Conservation (phyloP, 1,284 basidiomycete genomes). For the Leccinum pallidistipes region DNA sequence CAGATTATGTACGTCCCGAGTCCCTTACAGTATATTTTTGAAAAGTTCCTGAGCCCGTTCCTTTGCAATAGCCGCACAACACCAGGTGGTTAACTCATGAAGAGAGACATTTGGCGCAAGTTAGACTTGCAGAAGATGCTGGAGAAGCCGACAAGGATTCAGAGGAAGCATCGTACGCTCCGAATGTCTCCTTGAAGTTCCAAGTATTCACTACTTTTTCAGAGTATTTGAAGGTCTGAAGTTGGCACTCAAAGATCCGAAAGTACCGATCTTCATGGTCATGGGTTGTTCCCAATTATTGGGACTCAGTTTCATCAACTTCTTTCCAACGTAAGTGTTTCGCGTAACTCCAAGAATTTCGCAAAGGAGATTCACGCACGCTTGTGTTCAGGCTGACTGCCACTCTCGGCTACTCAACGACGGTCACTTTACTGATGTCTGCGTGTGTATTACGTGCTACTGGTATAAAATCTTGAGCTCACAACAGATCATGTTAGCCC, state of each 20-base stretch:
- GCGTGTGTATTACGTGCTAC: conserved; percentile 46
- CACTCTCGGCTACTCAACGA: conserved; percentile 65
- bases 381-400: conserved; percentile 48
- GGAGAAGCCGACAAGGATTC: conserved; percentile 68
- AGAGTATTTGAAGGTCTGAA: conserved; percentile 54
- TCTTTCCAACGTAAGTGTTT: conserved; percentile 62
- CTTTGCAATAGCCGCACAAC: conserved; percentile 51
- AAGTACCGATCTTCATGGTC: conserved; percentile 47
- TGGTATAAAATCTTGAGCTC: conserved; percentile 13
- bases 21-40: conserved; percentile 15
- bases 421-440: conserved; percentile 59
- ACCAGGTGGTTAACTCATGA: conserved; percentile 60
- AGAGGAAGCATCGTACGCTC: conserved; percentile 47
- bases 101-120: conserved; percentile 66
- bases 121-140: conserved; percentile 70
- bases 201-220: conserved; percentile 19
- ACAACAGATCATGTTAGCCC: conserved; percentile 40
- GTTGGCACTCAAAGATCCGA: conserved; percentile 43
- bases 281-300: conserved; percentile 54
- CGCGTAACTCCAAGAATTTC: conserved; percentile 42
- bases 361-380: conserved; percentile 41
- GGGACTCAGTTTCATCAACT: conserved; percentile 70
- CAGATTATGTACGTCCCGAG: conserved; percentile 32
- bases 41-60: conserved; percentile 36
- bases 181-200: conserved; percentile 16